Conservation (phyloP, 2,329 filamentous ascomycete species). For the Colletotrichum graminicola region DNA sequence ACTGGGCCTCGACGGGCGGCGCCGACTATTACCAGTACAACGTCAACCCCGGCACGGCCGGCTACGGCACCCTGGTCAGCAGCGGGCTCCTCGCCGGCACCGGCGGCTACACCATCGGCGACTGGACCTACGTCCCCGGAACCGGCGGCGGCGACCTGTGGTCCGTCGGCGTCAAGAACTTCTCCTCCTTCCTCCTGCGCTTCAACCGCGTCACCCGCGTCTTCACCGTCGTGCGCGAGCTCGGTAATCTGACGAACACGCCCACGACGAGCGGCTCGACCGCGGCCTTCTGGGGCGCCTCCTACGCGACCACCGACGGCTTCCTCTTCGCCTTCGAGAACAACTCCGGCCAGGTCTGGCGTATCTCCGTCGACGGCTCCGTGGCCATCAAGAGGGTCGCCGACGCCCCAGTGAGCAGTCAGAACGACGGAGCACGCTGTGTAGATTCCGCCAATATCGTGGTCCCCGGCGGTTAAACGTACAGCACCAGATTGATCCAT, state of each 20-base stretch:
- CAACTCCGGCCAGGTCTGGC: constrained; percentile 44
- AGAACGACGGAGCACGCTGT: constrained; percentile 40
- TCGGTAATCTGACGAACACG: constrained; percentile 36
- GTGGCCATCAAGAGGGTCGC: not conserved
- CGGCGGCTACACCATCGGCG: constrained; percentile 28
- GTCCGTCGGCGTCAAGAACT: constrained; percentile 37
- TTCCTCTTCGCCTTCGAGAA: constrained; percentile 44
- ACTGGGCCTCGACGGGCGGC: constrained; percentile 41
- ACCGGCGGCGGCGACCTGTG: constrained; percentile 40
- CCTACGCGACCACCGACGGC: constrained; percentile 42
- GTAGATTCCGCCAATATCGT: constrained; percentile 16
- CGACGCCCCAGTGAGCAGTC: constrained; percentile 4
- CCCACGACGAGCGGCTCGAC: constrained; percentile 1
- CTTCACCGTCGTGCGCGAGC: constrained; percentile 28
- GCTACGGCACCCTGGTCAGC: constrained; percentile 33
- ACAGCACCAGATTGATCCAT: not conserved
- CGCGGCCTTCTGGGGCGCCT: constrained; percentile 39
- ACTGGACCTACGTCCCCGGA: constrained; percentile 44
- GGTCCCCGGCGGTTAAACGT: not conserved
- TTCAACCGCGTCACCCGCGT: constrained; percentile 36
- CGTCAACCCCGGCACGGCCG: constrained; percentile 42
- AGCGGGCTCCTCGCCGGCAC: constrained; percentile 19
- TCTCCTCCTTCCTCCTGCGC: constrained; percentile 33
- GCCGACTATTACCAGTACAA: constrained; percentile 43
- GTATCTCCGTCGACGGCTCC: constrained; percentile 37